Evolutionary conservation across 768 basidiomycete genomes (phyloP).

Genomic region (Cystobasidium onofrii): DNA sequence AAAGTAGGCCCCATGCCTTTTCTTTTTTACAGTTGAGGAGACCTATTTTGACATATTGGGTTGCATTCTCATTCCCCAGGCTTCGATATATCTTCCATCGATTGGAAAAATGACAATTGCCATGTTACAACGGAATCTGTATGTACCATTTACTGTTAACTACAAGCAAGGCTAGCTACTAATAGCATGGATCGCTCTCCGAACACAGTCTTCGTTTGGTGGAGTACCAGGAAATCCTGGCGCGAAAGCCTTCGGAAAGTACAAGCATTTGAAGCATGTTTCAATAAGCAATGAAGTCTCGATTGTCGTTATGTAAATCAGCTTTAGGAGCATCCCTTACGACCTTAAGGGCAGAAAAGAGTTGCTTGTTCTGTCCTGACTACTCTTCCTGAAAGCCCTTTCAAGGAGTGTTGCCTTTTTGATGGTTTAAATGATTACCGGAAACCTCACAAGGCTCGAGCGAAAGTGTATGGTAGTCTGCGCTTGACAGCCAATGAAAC

Average conservation of each 20-base stretch:
- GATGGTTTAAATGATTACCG: too few species aligned
- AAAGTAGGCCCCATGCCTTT: constrained; percentile 55
- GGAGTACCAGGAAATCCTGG: constrained; percentile 24
- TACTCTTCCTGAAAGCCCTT: too few species aligned
- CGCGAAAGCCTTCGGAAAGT: neutral
- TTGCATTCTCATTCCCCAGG: constrained; percentile 50
- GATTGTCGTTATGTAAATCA: too few species aligned
- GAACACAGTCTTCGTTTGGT: constrained; percentile 10
- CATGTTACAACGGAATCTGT: constrained; percentile 91
- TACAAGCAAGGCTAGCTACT: neutral
- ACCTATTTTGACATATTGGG: neutral
- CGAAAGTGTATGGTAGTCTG: too few species aligned
- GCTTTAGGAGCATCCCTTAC: too few species aligned
- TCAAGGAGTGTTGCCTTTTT: too few species aligned
- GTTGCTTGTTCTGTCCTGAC: too few species aligned
- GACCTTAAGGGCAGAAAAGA: too few species aligned
- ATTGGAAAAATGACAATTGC: constrained; percentile 97
- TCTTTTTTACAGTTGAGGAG: neutral
- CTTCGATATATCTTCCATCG: constrained; percentile 84
- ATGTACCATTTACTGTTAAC: neutral
- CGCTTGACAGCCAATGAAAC: too few species aligned
- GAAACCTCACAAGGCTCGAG: too few species aligned
- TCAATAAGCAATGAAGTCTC: too few species aligned
- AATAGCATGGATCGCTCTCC: neutral
- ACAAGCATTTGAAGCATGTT: neutral